Conservation (phyloP, 352 stramenopile genomes). For the Globisporangium carolinianum region DNA sequence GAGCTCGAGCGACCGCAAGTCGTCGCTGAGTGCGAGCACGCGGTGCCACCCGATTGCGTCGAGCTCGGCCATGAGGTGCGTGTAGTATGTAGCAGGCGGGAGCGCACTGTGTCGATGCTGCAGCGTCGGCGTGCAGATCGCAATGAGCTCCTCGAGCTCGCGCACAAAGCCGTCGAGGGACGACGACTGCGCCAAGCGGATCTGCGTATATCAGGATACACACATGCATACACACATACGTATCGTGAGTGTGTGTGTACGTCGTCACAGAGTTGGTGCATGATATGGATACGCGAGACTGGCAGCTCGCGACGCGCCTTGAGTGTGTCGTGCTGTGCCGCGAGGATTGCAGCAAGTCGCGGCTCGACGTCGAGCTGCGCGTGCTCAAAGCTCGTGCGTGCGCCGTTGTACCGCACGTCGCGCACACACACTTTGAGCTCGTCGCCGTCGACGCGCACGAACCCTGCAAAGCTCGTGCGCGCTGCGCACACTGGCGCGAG, state of each 20-base stretch:
- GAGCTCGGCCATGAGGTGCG: constrained; percentile 49
- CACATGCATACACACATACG: neutral
- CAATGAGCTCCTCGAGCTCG: constrained; percentile 57
- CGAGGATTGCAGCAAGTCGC: constrained; percentile 37
- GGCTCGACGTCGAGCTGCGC: constrained; percentile 50
- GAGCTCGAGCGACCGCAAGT: constrained; percentile 50
- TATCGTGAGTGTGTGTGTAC: no score
- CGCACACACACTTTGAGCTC: constrained; percentile 48
- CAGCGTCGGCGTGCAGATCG: constrained; percentile 25
- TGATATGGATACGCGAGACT: no score
- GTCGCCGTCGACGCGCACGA: constrained; percentile 35
- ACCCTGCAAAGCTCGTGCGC: constrained; percentile 39
- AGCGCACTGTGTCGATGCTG: constrained; percentile 11
- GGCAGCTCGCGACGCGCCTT: constrained; percentile 19
- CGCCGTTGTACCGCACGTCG: constrained; percentile 20
- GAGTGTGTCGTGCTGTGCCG: constrained; percentile 32
- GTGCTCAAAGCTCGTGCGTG: constrained; percentile 22
- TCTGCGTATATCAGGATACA: constrained; percentile 6
- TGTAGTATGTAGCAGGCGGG: constrained; percentile 52
- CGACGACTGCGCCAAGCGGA: constrained; percentile 44
- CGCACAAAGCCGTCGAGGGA: constrained; percentile 41
- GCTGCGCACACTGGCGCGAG: constrained; percentile 30
- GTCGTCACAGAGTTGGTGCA: no score
- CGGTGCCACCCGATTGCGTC: constrained; percentile 53
- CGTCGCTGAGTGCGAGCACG: constrained; percentile 46